Evolutionary conservation across 306 rosid species (phyloP), one percentile per base, ranked within the genome.

Genomic region (Pterocarpus santalinus): DNA sequence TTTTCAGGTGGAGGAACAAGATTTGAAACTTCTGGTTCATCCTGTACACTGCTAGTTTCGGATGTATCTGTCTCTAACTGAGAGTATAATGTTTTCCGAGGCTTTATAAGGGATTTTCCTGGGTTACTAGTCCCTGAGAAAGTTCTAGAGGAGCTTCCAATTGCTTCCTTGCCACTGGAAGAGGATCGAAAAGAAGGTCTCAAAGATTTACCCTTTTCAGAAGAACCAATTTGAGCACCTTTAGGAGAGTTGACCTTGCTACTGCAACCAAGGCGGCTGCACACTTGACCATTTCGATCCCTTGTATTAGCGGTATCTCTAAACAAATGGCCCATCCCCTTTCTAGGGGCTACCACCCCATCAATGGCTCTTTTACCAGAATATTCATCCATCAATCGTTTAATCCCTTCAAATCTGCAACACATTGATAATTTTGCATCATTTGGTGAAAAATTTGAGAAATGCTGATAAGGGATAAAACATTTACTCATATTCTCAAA

Each of bases 141-240:
- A 39, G 83, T 80, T 85, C 88, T 85, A 39, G 99, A 92, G 80
- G 98, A 90, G 85, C 95, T 96, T 78, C 98, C 97, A 56, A 80
- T 76, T 43, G 90, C 86, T 89, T 88, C 92, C 86, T 96, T 94
- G 15, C 95, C 91, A 78, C 80, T 82, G 11, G 90, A 73, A 72
- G 94, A 78, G 35, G 93, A 64, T 28, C 85, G 91, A 58, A 81
- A 61, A 11, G 88, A 83, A 83, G 90, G 82, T 83, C 88, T 86
- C 82, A 82, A 75, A 17, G 96, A 72, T 84, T 87, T 96, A 66
- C 90, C 87, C 73, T 90, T 93, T 66, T 80, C 91, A 30, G 84
- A 84, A 72, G 86, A 82, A 81, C 87, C 83, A 73, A 80, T 78
- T 85, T 88, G 93, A 85, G 89, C 62, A 77, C 87, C 89, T 81